A percentile compares a stretch with the other conserved stretches of the same genome.
Evolutionary conservation across 805 yeast genomes (phyloP).

Genomic region (Naumovozyma baii): DNA sequence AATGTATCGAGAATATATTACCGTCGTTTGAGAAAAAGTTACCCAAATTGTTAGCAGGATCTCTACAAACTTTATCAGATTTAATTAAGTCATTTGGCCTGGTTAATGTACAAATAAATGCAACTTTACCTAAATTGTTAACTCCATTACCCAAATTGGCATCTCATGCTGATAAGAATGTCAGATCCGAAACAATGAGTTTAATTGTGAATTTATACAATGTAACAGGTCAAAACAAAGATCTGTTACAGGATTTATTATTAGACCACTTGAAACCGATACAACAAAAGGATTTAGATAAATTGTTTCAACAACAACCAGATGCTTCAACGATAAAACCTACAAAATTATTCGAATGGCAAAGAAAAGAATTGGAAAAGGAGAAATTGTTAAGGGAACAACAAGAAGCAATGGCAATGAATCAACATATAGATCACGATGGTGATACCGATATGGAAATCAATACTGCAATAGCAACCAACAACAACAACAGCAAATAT

Average conservation of each 20-base stretch:
- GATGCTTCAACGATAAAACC: constrained; percentile 8
- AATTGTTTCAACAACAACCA: constrained; percentile 45
- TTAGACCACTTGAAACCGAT: constrained; percentile 77
- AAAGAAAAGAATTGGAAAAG: constrained; percentile 5
- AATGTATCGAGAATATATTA: constrained; percentile 49
- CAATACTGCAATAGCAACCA: constrained; percentile 1
- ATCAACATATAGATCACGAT: constrained; percentile 32
- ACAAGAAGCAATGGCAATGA: not conserved
- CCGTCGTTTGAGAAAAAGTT: constrained; percentile 51
- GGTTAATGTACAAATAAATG: constrained; percentile 6
- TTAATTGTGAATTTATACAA: constrained; percentile 60
- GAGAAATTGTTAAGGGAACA: not conserved
- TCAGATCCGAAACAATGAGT: constrained; percentile 66
- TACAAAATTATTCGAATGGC: constrained; percentile 10
- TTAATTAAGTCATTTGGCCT: constrained; percentile 35
- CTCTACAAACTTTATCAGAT: constrained; percentile 45
- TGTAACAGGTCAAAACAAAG: constrained; percentile 52
- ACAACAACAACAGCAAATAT: not conserved
- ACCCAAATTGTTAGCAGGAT: constrained; percentile 73
- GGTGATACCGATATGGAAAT: constrained; percentile 31
- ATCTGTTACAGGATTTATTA: constrained; percentile 44
- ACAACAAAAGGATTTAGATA: constrained; percentile 75
- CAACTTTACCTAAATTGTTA: constrained; percentile 27
- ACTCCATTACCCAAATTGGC: constrained; percentile 65
- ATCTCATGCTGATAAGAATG: constrained; percentile 78